phyloP scores from a whole-genome alignment of 106 monocot species.

The Cymbidium sinense region DNA sequence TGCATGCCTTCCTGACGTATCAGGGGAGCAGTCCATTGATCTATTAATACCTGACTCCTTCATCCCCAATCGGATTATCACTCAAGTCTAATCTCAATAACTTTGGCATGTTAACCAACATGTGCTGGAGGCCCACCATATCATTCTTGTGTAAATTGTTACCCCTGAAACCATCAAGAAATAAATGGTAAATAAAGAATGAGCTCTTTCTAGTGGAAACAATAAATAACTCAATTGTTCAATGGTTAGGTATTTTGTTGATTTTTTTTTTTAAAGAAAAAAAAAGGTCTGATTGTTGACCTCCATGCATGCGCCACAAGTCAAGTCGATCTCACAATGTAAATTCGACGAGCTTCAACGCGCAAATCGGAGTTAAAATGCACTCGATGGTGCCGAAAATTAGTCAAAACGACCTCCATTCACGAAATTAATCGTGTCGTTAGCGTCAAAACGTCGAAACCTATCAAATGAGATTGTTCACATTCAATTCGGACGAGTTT shows the following conservation, averaged over 20 bases:
- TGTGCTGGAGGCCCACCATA: slow-evolving; percentile 50
- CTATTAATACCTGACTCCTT: slow-evolving; percentile 61
- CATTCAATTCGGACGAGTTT: too few species aligned
- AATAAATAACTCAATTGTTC: background rate
- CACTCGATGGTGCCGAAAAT: too few species aligned
- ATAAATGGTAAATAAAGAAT: slow-evolving; percentile 1
- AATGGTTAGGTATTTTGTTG: background rate
- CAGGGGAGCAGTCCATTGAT: background rate
- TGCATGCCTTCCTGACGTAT: background rate
- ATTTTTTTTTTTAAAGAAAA: background rate
- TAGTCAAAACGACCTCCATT: too few species aligned
- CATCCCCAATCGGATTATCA: slow-evolving; percentile 82
- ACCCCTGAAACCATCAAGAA: slow-evolving; percentile 35
- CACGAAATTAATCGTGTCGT: too few species aligned
- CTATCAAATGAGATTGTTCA: too few species aligned
- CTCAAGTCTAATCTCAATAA: slow-evolving; percentile 73
- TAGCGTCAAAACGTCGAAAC: too few species aligned
- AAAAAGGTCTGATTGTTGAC: background rate
- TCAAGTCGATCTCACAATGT: too few species aligned
- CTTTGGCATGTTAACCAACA: slow-evolving; percentile 60
- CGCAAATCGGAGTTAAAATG: too few species aligned
- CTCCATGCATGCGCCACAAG: too few species aligned
- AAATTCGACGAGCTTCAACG: too few species aligned
- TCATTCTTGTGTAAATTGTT: slow-evolving; percentile 65
- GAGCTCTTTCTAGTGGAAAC: background rate